Percentiles rank a stretch among this genome's conserved stretches.
phyloP scores from a whole-genome alignment of 768 basidiomycete genomes.

The Naganishia onofrii region DNA sequence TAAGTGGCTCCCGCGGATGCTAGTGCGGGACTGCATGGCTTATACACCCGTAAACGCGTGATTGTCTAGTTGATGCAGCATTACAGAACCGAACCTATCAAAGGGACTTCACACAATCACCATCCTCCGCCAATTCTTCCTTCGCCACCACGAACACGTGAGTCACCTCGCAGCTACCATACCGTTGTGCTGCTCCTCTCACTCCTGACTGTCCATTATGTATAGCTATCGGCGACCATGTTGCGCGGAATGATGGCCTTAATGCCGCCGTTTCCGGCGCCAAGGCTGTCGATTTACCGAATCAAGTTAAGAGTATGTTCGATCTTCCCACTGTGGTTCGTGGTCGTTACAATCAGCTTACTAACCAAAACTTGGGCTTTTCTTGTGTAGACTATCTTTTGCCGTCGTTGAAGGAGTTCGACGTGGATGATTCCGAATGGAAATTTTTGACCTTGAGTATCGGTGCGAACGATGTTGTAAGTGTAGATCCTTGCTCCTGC shows the following conservation, averaged over 20 bases:
- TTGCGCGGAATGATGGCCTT: slow-evolving; percentile 38
- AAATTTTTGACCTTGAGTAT: slow-evolving; percentile 48
- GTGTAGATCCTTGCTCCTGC: slow-evolving; percentile 9
- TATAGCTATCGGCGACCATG: slow-evolving; percentile 10
- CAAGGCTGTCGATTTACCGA: slow-evolving; percentile 32
- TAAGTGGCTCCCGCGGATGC: slow-evolving; percentile 10
- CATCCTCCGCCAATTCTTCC: slow-evolving; percentile 26
- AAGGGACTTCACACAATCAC: background rate
- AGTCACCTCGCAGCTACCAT: background rate
- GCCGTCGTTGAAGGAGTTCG: slow-evolving; percentile 35
- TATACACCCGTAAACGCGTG: background rate
- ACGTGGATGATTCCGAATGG: slow-evolving; percentile 39
- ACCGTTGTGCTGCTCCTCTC: too few species aligned
- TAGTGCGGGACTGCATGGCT: background rate
- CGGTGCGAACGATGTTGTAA: slow-evolving; percentile 47
- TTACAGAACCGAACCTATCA: slow-evolving; percentile 8
- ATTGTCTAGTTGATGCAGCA: slow-evolving; percentile 4
- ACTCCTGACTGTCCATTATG: background rate
- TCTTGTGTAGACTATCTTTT: slow-evolving; percentile 37
- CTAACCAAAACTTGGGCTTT: too few species aligned
- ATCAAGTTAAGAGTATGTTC: slow-evolving; percentile 45
- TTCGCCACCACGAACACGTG: slow-evolving; percentile 29
- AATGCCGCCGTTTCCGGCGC: slow-evolving; percentile 47
- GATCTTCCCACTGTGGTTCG: background rate
- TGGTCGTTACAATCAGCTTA: too few species aligned